Conservation (phyloP, 441 rosid genomes). For the Sinapis alba region DNA sequence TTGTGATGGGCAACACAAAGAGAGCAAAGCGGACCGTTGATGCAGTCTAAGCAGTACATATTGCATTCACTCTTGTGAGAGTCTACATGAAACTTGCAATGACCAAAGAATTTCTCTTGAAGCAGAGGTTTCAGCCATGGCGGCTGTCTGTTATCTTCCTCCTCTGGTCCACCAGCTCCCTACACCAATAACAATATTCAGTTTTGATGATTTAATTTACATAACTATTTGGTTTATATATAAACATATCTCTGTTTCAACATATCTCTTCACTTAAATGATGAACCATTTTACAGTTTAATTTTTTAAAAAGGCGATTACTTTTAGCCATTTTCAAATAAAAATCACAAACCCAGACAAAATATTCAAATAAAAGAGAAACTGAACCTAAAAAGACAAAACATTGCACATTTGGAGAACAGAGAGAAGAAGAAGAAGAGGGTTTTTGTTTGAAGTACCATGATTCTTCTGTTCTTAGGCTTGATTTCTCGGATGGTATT, state of each 20-base stretch:
- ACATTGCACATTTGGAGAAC: slow-evolving; percentile 19
- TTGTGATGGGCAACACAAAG: slow-evolving; percentile 74
- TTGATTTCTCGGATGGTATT: slow-evolving; percentile 74
- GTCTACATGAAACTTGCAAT: slow-evolving; percentile 81
- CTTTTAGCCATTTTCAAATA: neutral
- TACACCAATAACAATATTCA: slow-evolving; percentile 9
- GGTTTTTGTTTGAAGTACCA: slow-evolving; percentile 50
- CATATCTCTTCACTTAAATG: neutral
- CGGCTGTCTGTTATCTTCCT: slow-evolving; percentile 75
- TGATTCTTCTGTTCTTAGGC: slow-evolving; percentile 84
- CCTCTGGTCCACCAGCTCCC: slow-evolving; percentile 84
- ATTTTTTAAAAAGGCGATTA: neutral
- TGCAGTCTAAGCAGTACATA: slow-evolving; percentile 91
- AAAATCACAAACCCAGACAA: slow-evolving; percentile 1
- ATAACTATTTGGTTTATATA: neutral
- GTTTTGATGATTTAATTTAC: slow-evolving; percentile 1
- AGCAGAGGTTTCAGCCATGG: slow-evolving; percentile 85
- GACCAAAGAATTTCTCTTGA: slow-evolving; percentile 77
- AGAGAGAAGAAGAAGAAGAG: neutral
- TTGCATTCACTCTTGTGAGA: slow-evolving; percentile 96
- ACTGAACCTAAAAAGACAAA: slow-evolving; percentile 12
- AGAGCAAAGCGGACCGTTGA: slow-evolving; percentile 82
- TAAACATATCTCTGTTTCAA: neutral
- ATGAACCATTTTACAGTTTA: neutral
- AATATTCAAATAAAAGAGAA: neutral